phyloP scores from a whole-genome alignment of 2,329 filamentous ascomycete genomes.

The Xylariaceae sp. region DNA sequence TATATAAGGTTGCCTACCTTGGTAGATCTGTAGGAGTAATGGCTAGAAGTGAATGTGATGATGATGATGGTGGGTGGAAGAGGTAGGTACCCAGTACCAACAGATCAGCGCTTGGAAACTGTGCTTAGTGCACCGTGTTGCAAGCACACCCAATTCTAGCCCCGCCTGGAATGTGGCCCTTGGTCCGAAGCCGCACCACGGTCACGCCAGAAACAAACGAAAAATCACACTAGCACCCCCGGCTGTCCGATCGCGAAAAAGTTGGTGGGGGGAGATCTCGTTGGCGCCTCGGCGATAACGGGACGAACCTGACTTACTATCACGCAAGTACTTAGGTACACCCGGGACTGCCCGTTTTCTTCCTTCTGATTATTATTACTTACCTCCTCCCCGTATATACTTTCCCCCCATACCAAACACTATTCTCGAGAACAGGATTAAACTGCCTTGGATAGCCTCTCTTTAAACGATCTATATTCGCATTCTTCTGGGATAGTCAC shows the following conservation, averaged over 20 bases:
- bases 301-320: too few species aligned
- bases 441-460: conserved; percentile 1
- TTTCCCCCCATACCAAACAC: not conserved
- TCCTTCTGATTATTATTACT: not conserved
- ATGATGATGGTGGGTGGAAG: not conserved
- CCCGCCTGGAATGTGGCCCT: conserved; percentile 20
- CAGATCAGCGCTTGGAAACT: not conserved
- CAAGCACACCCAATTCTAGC: conserved; percentile 10
- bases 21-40: too few species aligned
- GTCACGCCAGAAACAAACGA: conserved; percentile 9
- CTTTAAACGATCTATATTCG: not conserved
- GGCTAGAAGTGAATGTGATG: too few species aligned
- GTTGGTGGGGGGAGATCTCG: conserved; percentile 1
- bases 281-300: conserved; percentile 29
- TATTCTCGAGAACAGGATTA: conserved; percentile 1
- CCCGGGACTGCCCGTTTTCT: conserved; percentile 21
- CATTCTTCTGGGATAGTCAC: not conserved
- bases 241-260: conserved; percentile 7
- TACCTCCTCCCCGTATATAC: not conserved
- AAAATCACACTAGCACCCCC: not conserved
- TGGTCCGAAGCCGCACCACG: conserved; percentile 29
- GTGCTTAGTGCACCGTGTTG: conserved; percentile 20
- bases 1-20: too few species aligned
- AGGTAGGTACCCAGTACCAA: conserved; percentile 16
- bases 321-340: conserved; percentile 22